phyloP scores from a whole-genome alignment of 345 rosid genomes.

The Nasturtium officinale region DNA sequence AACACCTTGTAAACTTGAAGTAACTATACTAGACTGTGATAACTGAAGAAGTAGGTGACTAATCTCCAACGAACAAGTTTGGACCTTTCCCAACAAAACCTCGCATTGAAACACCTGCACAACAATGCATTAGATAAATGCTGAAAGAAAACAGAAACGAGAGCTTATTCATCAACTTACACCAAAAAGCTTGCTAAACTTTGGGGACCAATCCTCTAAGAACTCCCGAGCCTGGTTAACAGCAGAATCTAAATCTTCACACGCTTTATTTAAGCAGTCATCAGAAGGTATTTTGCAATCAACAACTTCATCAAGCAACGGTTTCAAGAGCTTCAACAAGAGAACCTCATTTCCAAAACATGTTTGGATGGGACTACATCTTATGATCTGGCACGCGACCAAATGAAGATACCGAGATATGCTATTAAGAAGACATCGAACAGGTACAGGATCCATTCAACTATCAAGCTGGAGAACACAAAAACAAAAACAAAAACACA shows the following conservation, averaged over 20 bases:
- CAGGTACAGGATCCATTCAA: slow-evolving; percentile 64
- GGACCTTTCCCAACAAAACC: slow-evolving; percentile 56
- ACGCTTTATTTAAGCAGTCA: slow-evolving; percentile 57
- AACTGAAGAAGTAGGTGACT: slow-evolving; percentile 53
- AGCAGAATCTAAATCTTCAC: slow-evolving; percentile 70
- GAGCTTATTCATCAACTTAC: slow-evolving; percentile 50
- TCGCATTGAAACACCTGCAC: slow-evolving; percentile 68
- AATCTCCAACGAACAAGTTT: slow-evolving; percentile 62
- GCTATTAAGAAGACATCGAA: slow-evolving; percentile 77
- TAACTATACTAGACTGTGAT: slow-evolving; percentile 52
- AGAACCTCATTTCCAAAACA: slow-evolving; percentile 57
- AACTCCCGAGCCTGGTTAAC: slow-evolving; percentile 81
- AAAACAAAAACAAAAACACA: slow-evolving; percentile 9
- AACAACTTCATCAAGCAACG: slow-evolving; percentile 74
- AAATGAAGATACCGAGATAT: slow-evolving; percentile 83
- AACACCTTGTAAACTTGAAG: slow-evolving; percentile 52
- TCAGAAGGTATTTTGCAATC: slow-evolving; percentile 58
- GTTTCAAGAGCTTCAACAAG: slow-evolving; percentile 72
- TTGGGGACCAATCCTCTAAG: slow-evolving; percentile 74
- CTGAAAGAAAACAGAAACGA: background rate
- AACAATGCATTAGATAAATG: background rate
- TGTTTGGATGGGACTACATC: slow-evolving; percentile 54
- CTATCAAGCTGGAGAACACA: slow-evolving; percentile 7
- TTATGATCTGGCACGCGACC: slow-evolving; percentile 75
- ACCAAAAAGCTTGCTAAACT: slow-evolving; percentile 74